These are phyloP conservation scores for Dichotomocladium elegans DNA, from an alignment of 371 early-diverging fungal genomes.

Conservation along the genomic window DNA sequence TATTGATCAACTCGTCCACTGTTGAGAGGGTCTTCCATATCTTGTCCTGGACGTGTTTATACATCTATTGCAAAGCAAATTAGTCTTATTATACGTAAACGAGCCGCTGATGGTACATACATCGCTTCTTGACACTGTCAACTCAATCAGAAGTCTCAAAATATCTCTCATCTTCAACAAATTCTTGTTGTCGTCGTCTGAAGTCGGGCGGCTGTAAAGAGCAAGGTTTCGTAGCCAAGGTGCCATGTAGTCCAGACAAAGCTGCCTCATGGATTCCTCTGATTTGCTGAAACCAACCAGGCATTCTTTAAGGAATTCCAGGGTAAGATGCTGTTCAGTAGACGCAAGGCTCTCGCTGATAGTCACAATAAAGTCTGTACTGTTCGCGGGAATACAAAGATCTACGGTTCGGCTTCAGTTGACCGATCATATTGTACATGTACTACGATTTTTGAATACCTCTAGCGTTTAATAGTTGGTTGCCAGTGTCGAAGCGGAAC, in stretches of 20 bases:
- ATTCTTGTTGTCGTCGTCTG: slow-evolving; percentile 43
- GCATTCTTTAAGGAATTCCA: slow-evolving; percentile 84
- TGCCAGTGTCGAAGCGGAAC: slow-evolving; percentile 81
- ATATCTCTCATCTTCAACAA: slow-evolving; percentile 68
- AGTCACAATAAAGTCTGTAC: slow-evolving; percentile 65
- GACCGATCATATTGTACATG: not conserved
- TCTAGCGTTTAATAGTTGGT: slow-evolving; percentile 71
- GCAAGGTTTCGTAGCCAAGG: slow-evolving; percentile 87
- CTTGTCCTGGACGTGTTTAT: slow-evolving; percentile 75
- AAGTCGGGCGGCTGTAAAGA: slow-evolving; percentile 48
- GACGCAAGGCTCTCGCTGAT: slow-evolving; percentile 75
- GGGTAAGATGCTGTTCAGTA: slow-evolving; percentile 72
- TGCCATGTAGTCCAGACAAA: slow-evolving; percentile 80
- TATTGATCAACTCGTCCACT: slow-evolving; percentile 72
- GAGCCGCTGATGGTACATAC: too few relatives aligned
- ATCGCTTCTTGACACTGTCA: too few relatives aligned
- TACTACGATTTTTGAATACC: not conserved
- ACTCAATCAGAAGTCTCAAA: too few relatives aligned
- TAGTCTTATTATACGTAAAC: not conserved
- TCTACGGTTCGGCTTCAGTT: slow-evolving; percentile 28
- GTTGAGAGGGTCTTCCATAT: slow-evolving; percentile 78
- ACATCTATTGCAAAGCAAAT: slow-evolving; percentile 19
- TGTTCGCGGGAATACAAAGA: slow-evolving; percentile 85
- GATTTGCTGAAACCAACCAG: slow-evolving; percentile 75
- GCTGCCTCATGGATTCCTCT: slow-evolving; percentile 60